Evolutionary conservation across 2,329 filamentous ascomycete genomes (phyloP).

Genomic region (Penicillium fuscoglaucum): DNA sequence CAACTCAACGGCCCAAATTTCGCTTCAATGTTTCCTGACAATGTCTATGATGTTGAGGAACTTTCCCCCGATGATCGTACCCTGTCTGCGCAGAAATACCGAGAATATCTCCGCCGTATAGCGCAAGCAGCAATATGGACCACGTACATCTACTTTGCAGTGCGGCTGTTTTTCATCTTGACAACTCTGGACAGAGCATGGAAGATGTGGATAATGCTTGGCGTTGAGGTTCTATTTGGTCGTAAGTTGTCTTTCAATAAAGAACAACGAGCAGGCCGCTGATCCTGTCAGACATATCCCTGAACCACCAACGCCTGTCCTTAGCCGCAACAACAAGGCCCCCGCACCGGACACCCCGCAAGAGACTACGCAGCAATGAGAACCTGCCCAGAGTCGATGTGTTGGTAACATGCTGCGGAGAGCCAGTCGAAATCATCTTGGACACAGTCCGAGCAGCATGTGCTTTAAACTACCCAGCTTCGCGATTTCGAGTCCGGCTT

Average conservation of each 20-base stretch:
- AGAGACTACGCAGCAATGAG: slow-evolving; percentile 35
- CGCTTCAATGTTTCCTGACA: slow-evolving; percentile 14
- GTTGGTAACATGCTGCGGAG: slow-evolving; percentile 59
- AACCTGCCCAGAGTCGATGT: slow-evolving; percentile 57
- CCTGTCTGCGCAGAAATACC: slow-evolving; percentile 18
- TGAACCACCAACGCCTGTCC: slow-evolving; percentile 28
- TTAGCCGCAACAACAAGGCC: slow-evolving; percentile 19
- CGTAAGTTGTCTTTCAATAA: slow-evolving; percentile 18
- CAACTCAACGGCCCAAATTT: slow-evolving; percentile 1
- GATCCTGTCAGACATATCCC: slow-evolving; percentile 18
- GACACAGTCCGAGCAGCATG: slow-evolving; percentile 59
- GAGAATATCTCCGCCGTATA: slow-evolving; percentile 16
- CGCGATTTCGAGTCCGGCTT: slow-evolving; percentile 56
- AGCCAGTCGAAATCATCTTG: slow-evolving; percentile 57
- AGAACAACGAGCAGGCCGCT: not conserved
- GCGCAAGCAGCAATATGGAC: slow-evolving; percentile 22
- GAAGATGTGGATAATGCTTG: slow-evolving; percentile 31
- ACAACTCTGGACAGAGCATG: slow-evolving; percentile 17
- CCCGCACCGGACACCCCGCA: slow-evolving; percentile 12
- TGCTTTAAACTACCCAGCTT: slow-evolving; percentile 55
- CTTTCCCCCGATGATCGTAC: slow-evolving; percentile 21
- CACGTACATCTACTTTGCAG: slow-evolving; percentile 22
- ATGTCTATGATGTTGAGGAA: slow-evolving; percentile 22
- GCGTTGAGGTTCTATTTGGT: slow-evolving; percentile 27
- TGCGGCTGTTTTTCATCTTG: slow-evolving; percentile 20